phyloP scores from a whole-genome alignment of 768 basidiomycete species.

The Wakefieldia striispora region DNA sequence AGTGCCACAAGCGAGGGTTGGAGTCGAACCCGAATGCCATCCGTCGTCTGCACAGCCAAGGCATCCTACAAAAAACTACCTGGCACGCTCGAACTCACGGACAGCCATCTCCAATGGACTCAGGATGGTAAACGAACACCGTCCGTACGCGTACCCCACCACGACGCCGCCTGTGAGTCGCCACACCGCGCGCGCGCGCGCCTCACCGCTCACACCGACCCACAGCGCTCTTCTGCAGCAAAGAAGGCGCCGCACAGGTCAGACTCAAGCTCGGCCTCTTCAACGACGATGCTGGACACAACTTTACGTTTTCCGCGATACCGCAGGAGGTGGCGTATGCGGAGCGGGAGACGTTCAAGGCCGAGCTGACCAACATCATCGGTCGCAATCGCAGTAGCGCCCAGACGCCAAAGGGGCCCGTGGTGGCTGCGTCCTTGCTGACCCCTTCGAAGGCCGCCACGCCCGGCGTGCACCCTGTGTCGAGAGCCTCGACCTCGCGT shows the following conservation, averaged over 20 bases:
- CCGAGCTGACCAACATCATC: conserved; percentile 73
- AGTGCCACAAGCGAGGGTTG: background rate
- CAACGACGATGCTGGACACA: conserved; percentile 71
- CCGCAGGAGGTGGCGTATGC: conserved; percentile 58
- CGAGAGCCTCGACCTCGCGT: conserved; percentile 54
- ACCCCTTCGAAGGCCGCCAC: conserved; percentile 29
- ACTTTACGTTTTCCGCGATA: conserved; percentile 71
- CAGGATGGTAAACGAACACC: conserved; percentile 67
- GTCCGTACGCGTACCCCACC: conserved; percentile 58
- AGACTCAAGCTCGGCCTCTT: conserved; percentile 71
- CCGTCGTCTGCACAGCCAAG: too few species aligned
- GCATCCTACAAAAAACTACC: conserved; percentile 82
- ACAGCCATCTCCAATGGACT: conserved; percentile 74
- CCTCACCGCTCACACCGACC: background rate
- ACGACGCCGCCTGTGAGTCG: conserved; percentile 57
- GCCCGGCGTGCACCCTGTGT: conserved; percentile 29
- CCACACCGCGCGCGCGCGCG: conserved; percentile 6
- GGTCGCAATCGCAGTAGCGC: conserved; percentile 57
- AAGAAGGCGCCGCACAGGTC: conserved; percentile 78
- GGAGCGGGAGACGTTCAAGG: conserved; percentile 84
- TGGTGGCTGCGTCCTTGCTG: conserved; percentile 12
- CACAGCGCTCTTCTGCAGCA: conserved; percentile 81
- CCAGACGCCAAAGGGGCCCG: conserved; percentile 24
- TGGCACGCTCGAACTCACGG: conserved; percentile 74
- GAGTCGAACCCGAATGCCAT: conserved; percentile 46